A percentile compares a stretch with the other conserved stretches of the same genome.
These are phyloP conservation scores for Blastocystis hominis DNA, from an alignment of 352 stramenopile genomes.

Conservation along the genomic window DNA sequence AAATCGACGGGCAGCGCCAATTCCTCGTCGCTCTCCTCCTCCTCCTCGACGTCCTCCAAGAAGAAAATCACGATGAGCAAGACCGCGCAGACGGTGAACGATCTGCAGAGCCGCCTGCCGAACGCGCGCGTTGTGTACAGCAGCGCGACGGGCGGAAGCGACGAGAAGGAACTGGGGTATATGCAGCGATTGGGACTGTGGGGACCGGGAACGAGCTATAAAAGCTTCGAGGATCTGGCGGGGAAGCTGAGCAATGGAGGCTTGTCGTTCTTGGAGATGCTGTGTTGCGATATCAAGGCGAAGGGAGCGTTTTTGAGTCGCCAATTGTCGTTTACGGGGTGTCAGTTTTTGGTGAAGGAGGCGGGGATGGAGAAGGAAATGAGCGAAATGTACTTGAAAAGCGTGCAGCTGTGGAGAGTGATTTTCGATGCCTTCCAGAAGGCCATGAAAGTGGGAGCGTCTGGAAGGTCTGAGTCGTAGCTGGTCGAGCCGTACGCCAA, in stretches of 20 bases:
- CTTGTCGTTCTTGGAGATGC: slow-evolving; percentile 70
- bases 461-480: not conserved
- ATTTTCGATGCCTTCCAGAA: not conserved
- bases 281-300: slow-evolving; percentile 71
- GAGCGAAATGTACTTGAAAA: slow-evolving; percentile 15
- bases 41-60: not conserved
- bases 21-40: too few relatives aligned
- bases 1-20: not conserved
- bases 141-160: slow-evolving; percentile 68
- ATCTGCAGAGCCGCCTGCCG: slow-evolving; percentile 67
- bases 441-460: slow-evolving; percentile 59
- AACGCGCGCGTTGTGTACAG: slow-evolving; percentile 71
- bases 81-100: slow-evolving; percentile 66
- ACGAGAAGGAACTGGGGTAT: slow-evolving; percentile 70
- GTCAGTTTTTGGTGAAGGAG: slow-evolving; percentile 63
- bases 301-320: slow-evolving; percentile 65
- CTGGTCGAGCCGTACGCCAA: not conserved
- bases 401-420: slow-evolving; percentile 57
- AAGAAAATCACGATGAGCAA: slow-evolving; percentile 61
- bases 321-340: slow-evolving; percentile 66
- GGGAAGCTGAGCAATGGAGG: slow-evolving; percentile 64
- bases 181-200: slow-evolving; percentile 69
- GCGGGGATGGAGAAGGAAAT: not conserved
- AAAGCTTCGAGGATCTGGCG: slow-evolving; percentile 65
- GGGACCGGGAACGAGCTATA: slow-evolving; percentile 65